Evolutionary conservation across 2,329 filamentous ascomycete genomes (phyloP), one percentile per base, ranked within the genome.

Genomic region (Berkeleyomyces basicola): DNA sequence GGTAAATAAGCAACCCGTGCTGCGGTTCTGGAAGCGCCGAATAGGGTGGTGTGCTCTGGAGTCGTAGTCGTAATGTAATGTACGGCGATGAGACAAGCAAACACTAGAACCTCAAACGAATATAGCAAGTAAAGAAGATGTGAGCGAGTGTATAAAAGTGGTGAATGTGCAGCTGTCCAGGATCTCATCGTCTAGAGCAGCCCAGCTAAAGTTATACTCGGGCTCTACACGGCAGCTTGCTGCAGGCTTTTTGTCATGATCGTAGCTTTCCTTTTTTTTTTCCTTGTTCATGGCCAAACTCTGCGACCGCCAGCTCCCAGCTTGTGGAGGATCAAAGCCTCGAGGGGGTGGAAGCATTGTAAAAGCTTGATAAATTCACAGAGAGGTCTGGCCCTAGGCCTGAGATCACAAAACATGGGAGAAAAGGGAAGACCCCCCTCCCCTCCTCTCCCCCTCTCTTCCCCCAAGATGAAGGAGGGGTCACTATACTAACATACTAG

Each of bases 81-180:
- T 55, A 55, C 51, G 51, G 36, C 33, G 51, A 55, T 55, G 51
- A 55, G 51, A 55, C 51, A 55, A 55, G 36, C 51, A 55, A 55
- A n/a, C 23, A 23, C 51, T 55, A 10, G 31, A 47, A 42, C 58
- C 58, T 59, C 58, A 59, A 59, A 59, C 37, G 47, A 36, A 39
- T 36, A 36, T 37, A 14, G 40, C 14, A 62, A 57, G 55, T 33
- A 51, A 9, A 37, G 59, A 31, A 33, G 16, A 47, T 23, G 23
- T 23, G 23, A 23, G 23, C 23, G 23, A 23, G 23, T 23, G 23
- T 23, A 23, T 23, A 23, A 23, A 23, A 23, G 23, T 23, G 23
- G 23, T 23, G 23, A 23, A 2, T 23, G 23, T 23, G 23, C 23
- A 23, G 23, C 2, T 2, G 23, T 23, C 23, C 23, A 23, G 23